Percentiles rank a stretch among this genome's conserved stretches.
These are phyloP conservation scores for Pleomassaria siparia DNA, from an alignment of 2,329 filamentous ascomycete genomes.

Conservation along the genomic window DNA sequence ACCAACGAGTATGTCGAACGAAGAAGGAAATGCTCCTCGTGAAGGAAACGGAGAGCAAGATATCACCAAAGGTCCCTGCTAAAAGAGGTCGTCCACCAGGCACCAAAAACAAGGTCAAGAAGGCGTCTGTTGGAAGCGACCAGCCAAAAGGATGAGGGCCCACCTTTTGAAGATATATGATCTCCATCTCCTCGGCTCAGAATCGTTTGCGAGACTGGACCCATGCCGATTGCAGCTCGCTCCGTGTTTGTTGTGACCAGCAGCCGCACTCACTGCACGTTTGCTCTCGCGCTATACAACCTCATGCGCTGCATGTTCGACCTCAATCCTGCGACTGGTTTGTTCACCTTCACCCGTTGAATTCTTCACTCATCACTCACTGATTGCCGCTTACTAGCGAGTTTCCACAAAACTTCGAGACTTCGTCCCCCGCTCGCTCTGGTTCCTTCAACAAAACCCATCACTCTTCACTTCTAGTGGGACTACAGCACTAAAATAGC, in stretches of 20 bases:
- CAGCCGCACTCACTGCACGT: too few species aligned
- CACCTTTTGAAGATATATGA: too few species aligned
- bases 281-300: too few species aligned
- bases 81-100: conserved; percentile 26
- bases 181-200: too few species aligned
- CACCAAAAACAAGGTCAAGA: conserved; percentile 14
- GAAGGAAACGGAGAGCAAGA: neutral
- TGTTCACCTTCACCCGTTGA: neutral
- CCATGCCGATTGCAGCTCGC: too few species aligned
- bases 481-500: neutral
- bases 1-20: neutral
- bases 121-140: conserved; percentile 2
- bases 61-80: neutral
- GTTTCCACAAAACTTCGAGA: too few species aligned
- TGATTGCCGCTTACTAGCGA: too few species aligned
- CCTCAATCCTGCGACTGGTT: neutral
- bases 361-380: too few species aligned
- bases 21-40: neutral
- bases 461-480: neutral
- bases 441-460: neutral
- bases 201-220: too few species aligned
- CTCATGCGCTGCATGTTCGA: too few species aligned
- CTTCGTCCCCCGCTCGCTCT: neutral
- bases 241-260: too few species aligned
- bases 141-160: neutral